Evolutionary conservation across 176 grass and related monocot genomes (phyloP).

Genomic region (Oryza meyeriana): DNA sequence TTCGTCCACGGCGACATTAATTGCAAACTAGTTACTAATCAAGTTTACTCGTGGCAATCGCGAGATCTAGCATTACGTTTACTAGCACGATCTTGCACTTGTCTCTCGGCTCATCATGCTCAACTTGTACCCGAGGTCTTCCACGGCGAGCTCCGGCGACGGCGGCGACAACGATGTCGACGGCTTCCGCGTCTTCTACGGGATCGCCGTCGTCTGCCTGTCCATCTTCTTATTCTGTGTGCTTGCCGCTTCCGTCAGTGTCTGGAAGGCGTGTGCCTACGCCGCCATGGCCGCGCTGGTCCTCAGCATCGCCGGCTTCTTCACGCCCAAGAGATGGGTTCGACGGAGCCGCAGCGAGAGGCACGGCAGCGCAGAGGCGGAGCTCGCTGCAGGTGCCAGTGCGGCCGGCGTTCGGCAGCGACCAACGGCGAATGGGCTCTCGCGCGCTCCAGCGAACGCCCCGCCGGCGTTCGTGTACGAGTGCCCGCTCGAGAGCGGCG

Average conservation of each 20-base stretch:
- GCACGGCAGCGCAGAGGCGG: not conserved
- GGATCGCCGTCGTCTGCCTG: conserved; percentile 25
- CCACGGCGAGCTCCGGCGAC: not conserved
- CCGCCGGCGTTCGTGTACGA: conserved; percentile 29
- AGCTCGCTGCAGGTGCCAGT: not conserved
- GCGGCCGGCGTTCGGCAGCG: not conserved
- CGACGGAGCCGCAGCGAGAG: not conserved
- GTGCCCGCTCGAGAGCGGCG: not conserved
- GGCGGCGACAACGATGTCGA: not conserved
- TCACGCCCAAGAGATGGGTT: conserved; percentile 7
- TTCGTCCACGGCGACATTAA: not conserved
- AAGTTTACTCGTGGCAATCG: not conserved
- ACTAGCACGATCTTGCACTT: not conserved
- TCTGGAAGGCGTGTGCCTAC: conserved; percentile 9
- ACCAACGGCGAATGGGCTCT: too few relatives aligned
- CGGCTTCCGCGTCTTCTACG: conserved; percentile 17
- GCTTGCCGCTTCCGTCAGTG: conserved; percentile 16
- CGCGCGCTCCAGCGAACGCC: not conserved
- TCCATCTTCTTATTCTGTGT: conserved; percentile 33
- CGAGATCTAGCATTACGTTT: not conserved
- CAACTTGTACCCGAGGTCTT: conserved; percentile 18
- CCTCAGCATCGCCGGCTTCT: conserved; percentile 14
- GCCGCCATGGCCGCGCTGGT: not conserved
- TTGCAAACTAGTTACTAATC: not conserved
- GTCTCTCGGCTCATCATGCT: conserved; percentile 21